These are phyloP conservation scores for Reticulascus tulasneorum DNA, from an alignment of 2,329 filamentous ascomycete genomes.

Conservation along the genomic window DNA sequence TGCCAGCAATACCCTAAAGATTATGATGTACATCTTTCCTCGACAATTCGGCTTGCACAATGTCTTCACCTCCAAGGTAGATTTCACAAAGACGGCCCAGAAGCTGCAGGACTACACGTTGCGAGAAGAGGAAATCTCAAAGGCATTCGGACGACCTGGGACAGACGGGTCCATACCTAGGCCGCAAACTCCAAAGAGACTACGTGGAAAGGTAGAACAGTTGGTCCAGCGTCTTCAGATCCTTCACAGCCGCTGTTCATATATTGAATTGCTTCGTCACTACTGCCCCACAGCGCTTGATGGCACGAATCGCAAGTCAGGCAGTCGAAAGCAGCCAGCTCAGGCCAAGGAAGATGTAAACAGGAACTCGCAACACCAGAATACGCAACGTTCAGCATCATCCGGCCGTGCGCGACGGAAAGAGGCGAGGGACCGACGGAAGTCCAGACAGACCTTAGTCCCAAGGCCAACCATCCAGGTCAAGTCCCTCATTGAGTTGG, in stretches of 20 bases:
- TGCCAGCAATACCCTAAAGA: constrained; percentile 55
- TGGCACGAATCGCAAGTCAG: background rate
- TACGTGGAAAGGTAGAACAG: constrained; percentile 57
- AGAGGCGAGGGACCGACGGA: background rate
- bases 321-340: constrained; percentile 1
- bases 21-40: constrained; percentile 93
- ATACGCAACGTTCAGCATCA: background rate
- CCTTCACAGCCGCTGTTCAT: constrained; percentile 72
- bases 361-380: background rate
- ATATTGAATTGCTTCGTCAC: constrained; percentile 70
- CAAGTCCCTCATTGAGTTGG: constrained; percentile 57
- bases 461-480: constrained; percentile 32
- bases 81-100: constrained; percentile 64
- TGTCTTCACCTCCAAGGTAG: constrained; percentile 72
- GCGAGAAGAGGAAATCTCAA: constrained; percentile 74
- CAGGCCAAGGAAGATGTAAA: too few relatives aligned
- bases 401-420: background rate
- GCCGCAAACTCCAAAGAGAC: constrained; percentile 58
- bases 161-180: constrained; percentile 16
- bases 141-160: constrained; percentile 26
- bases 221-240: constrained; percentile 67
- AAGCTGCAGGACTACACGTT: constrained; percentile 80
- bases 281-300: constrained; percentile 63
- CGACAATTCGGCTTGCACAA: constrained; percentile 88
- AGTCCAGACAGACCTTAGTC: background rate